These are phyloP conservation scores for Amylocarpus encephaloides DNA, from an alignment of 2,329 filamentous ascomycete species.

Conservation along the genomic window DNA sequence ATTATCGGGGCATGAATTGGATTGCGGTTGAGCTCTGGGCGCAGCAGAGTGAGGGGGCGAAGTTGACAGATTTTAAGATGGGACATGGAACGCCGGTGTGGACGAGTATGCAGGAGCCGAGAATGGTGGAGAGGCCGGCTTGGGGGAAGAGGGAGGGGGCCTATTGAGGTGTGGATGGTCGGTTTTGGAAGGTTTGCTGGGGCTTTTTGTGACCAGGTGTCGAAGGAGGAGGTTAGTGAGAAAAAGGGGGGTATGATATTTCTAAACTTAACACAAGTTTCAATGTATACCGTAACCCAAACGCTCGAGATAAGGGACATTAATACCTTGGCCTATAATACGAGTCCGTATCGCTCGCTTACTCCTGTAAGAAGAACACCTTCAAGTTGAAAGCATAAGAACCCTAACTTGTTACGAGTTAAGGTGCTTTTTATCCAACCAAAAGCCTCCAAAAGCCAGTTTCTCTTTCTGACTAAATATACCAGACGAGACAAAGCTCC, in stretches of 20 bases:
- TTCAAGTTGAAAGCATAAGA: too few relatives aligned
- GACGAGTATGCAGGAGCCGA: conserved; percentile 23
- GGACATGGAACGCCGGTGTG: conserved; percentile 19
- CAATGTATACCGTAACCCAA: too few relatives aligned
- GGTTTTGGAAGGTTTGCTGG: background rate
- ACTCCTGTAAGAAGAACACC: too few relatives aligned
- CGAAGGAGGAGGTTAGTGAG: background rate
- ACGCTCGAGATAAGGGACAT: too few relatives aligned
- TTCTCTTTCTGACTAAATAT: too few relatives aligned
- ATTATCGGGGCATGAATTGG: conserved; percentile 66
- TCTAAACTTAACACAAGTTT: too few relatives aligned
- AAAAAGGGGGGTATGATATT: background rate
- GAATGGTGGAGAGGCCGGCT: conserved; percentile 20
- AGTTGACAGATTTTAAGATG: conserved; percentile 24
- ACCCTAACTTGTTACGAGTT: too few relatives aligned
- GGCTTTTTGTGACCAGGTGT: background rate
- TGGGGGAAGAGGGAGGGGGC: conserved; percentile 25
- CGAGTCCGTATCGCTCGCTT: too few relatives aligned
- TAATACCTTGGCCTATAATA: too few relatives aligned
- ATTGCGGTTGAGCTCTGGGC: conserved; percentile 65
- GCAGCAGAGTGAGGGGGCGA: conserved; percentile 26
- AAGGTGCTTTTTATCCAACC: too few relatives aligned
- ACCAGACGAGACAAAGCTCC: too few relatives aligned
- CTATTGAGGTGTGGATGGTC: conserved; percentile 15
- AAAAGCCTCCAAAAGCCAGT: too few relatives aligned